These are phyloP conservation scores for Celoporthe dispersa DNA, from an alignment of 2,329 filamentous ascomycete genomes.

Conservation along the genomic window DNA sequence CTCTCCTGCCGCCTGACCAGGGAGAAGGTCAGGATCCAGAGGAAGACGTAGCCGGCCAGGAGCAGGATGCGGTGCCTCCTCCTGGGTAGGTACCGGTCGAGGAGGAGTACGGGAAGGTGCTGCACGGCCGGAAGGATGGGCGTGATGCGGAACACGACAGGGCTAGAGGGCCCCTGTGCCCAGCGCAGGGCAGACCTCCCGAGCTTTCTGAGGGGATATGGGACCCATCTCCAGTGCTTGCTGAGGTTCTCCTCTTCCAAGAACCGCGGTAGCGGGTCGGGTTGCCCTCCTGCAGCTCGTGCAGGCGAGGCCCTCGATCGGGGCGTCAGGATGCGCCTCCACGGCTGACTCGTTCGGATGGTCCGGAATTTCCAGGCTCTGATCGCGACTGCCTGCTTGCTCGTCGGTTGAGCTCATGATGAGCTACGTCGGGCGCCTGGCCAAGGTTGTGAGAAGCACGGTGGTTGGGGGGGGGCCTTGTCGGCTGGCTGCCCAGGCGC, in stretches of 20 bases:
- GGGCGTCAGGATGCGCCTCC: conserved; percentile 37
- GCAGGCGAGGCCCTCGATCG: conserved; percentile 43
- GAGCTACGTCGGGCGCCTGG: not conserved
- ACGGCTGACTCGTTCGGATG: conserved; percentile 5
- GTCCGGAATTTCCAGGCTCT: conserved; percentile 17
- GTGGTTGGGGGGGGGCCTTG: not conserved
- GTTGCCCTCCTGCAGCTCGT: conserved; percentile 51
- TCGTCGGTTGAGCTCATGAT: conserved; percentile 25
- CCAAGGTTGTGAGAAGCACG: not conserved
- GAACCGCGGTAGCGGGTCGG: conserved; percentile 60
- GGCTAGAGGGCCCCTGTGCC: conserved; percentile 60
- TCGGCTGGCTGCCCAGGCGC: not conserved
- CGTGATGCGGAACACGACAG: conserved; percentile 55
- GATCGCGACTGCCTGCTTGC: conserved; percentile 20
- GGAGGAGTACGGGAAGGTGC: conserved; percentile 64
- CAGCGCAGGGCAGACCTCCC: conserved; percentile 50
- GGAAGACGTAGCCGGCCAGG: conserved; percentile 61
- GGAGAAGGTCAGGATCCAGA: conserved; percentile 73
- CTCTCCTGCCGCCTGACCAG: conserved; percentile 70
- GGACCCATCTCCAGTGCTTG: conserved; percentile 63
- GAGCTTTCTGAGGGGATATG: conserved; percentile 56
- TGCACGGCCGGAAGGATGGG: conserved; percentile 70
- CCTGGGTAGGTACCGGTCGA: conserved; percentile 66
- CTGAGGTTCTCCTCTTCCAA: conserved; percentile 58
- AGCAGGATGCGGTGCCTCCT: conserved; percentile 62